Evolutionary conservation across 257 asterid species (phyloP).

Genomic region (Ilex aquifolium): DNA sequence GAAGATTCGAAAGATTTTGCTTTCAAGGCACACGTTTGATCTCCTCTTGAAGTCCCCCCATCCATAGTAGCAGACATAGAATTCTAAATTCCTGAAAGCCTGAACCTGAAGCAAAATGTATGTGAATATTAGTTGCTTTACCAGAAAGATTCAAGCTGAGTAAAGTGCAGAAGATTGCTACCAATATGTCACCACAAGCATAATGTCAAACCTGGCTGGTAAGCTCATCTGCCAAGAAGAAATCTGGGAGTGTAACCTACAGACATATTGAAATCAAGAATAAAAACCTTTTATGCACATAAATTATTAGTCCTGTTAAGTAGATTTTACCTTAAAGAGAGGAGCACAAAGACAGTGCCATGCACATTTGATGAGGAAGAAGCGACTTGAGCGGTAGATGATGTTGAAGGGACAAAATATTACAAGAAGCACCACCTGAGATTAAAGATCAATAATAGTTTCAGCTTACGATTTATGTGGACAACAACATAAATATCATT

Average conservation of each 20-base stretch:
- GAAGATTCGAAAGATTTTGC: conserved; percentile 24
- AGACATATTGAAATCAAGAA: conserved; percentile 1
- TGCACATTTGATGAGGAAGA: conserved; percentile 43
- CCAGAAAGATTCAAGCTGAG: no score
- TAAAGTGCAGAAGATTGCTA: no score
- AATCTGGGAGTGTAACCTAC: conserved; percentile 71
- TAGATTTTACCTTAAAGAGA: conserved; percentile 62
- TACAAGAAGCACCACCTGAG: conserved; percentile 51
- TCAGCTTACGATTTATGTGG: background rate
- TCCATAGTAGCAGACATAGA: conserved; percentile 59
- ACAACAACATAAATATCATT: no score
- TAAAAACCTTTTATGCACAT: no score
- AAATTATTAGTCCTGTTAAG: background rate
- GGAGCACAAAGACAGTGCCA: conserved; percentile 85
- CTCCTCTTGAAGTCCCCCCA: conserved; percentile 57
- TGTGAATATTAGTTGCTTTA: no score
- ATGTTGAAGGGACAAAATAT: conserved; percentile 65
- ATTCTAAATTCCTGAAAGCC: conserved; percentile 61
- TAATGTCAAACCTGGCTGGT: conserved; percentile 73
- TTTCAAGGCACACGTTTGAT: conserved; percentile 27
- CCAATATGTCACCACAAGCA: background rate
- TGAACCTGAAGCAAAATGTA: conserved; percentile 46
- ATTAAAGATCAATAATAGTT: background rate
- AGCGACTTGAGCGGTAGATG: conserved; percentile 71
- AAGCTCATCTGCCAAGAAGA: conserved; percentile 86